These are phyloP conservation scores for Sicyos baderoa DNA, from an alignment of 306 rosid species.

Conservation along the genomic window DNA sequence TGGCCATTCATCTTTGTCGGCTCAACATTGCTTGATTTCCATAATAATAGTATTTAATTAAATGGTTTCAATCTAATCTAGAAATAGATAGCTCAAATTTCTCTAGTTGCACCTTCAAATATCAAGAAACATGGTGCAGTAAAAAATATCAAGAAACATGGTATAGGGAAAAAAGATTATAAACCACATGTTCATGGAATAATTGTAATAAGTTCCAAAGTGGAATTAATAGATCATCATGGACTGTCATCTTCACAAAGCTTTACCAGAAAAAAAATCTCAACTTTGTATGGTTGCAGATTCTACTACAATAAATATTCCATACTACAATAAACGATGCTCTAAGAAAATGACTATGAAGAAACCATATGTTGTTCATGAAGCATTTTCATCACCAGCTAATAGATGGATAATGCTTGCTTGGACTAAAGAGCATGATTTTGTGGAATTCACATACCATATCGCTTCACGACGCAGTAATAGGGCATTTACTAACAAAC, in stretches of 20 bases:
- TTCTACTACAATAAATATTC: slow-evolving; percentile 10
- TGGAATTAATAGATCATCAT: background rate
- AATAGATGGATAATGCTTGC: background rate
- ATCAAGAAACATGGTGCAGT: background rate
- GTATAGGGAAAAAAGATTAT: background rate
- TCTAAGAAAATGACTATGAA: slow-evolving; percentile 8
- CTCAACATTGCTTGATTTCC: background rate
- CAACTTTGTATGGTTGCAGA: slow-evolving; percentile 11
- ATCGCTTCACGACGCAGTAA: background rate
- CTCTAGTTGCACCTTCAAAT: background rate
- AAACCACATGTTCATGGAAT: background rate
- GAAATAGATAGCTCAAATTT: slow-evolving; percentile 1
- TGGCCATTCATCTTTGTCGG: background rate
- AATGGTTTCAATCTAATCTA: background rate
- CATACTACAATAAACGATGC: slow-evolving; percentile 12
- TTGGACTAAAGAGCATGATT: slow-evolving; percentile 5
- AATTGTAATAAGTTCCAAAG: slow-evolving; percentile 3
- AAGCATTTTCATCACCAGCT: slow-evolving; percentile 21
- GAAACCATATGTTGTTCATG: slow-evolving; percentile 14
- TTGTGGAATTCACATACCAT: slow-evolving; percentile 15
- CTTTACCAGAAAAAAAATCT: background rate
- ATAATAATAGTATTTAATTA: background rate
- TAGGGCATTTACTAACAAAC: background rate
- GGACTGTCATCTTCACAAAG: slow-evolving; percentile 5
- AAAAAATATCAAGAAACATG: background rate